phyloP scores from a whole-genome alignment of 495 filamentous ascomycete genomes.

The Penicillium robsamsonii region DNA sequence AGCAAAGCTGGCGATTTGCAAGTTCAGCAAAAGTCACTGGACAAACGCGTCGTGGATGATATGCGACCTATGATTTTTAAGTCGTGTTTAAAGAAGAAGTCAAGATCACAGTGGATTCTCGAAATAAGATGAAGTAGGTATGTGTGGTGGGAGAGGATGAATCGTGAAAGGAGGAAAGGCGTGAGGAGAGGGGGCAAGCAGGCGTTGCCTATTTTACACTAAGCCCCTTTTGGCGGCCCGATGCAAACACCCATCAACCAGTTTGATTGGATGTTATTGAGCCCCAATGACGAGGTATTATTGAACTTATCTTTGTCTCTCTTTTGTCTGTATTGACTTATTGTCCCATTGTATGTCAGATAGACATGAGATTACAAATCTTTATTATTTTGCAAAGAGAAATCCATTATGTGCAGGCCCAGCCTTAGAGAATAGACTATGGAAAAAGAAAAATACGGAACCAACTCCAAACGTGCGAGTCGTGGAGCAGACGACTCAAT shows the following conservation, averaged over 20 bases:
- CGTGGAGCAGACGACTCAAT: neutral
- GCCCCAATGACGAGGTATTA: neutral
- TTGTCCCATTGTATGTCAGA: neutral
- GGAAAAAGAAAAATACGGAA: conserved; percentile 10
- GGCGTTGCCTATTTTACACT: conserved; percentile 1
- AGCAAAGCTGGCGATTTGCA: conserved; percentile 22
- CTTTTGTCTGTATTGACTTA: neutral
- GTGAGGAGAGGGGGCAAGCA: conserved; percentile 16
- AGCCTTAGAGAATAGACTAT: conserved; percentile 19
- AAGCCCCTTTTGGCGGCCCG: neutral
- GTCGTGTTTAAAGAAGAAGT: conserved; percentile 13
- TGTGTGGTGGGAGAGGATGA: conserved; percentile 3
- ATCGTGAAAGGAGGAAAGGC: conserved; percentile 3
- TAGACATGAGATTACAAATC: neutral
- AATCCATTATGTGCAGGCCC: conserved; percentile 23
- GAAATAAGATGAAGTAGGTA: neutral
- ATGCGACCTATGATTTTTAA: conserved; percentile 17
- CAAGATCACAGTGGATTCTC: neutral
- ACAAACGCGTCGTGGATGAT: conserved; percentile 14
- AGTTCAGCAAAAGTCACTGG: conserved; percentile 9
- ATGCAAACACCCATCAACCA: neutral
- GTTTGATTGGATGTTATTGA: neutral
- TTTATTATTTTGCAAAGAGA: neutral
- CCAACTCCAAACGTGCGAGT: conserved; percentile 17
- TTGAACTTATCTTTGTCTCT: neutral